A percentile compares a stretch with the other conserved stretches of the same genome.
These are phyloP conservation scores for Xylaria sp. DNA, from an alignment of 2,329 filamentous ascomycete species.

Conservation along the genomic window DNA sequence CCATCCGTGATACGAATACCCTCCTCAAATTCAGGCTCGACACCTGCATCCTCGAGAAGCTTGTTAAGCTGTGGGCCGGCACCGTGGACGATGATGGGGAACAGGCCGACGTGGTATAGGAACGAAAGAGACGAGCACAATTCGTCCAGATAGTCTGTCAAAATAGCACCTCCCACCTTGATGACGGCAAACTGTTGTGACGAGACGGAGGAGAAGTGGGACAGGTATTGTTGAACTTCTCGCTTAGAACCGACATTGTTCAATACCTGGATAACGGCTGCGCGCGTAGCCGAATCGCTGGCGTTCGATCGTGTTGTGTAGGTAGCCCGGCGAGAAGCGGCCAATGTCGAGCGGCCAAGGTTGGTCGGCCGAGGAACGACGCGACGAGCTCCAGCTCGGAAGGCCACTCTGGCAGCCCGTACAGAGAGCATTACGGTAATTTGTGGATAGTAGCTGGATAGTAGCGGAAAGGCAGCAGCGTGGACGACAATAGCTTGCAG, in stretches of 20 bases:
- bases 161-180: slow-evolving; percentile 95
- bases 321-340: slow-evolving; percentile 43
- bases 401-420: slow-evolving; percentile 38
- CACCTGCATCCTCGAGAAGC: slow-evolving; percentile 84
- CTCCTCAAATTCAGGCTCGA: slow-evolving; percentile 95
- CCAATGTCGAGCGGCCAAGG: slow-evolving; percentile 16
- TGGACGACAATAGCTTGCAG: neutral
- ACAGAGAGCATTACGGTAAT: slow-evolving; percentile 38
- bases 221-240: slow-evolving; percentile 96
- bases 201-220: slow-evolving; percentile 94
- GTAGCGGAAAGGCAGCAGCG: neutral
- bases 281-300: slow-evolving; percentile 67
- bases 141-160: slow-evolving; percentile 92
- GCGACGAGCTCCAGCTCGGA: slow-evolving; percentile 41
- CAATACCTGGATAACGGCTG: slow-evolving; percentile 85
- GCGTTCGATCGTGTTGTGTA: slow-evolving; percentile 42
- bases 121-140: slow-evolving; percentile 89
- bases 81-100: slow-evolving; percentile 94
- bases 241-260: slow-evolving; percentile 96
- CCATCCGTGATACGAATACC: slow-evolving; percentile 95
- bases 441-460: neutral
- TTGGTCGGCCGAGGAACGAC: slow-evolving; percentile 29
- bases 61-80: slow-evolving; percentile 94
- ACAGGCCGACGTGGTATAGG: slow-evolving; percentile 92
- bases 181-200: slow-evolving; percentile 98